phyloP scores from a whole-genome alignment of 257 asterid species.

The Haberlea rhodopensis region DNA sequence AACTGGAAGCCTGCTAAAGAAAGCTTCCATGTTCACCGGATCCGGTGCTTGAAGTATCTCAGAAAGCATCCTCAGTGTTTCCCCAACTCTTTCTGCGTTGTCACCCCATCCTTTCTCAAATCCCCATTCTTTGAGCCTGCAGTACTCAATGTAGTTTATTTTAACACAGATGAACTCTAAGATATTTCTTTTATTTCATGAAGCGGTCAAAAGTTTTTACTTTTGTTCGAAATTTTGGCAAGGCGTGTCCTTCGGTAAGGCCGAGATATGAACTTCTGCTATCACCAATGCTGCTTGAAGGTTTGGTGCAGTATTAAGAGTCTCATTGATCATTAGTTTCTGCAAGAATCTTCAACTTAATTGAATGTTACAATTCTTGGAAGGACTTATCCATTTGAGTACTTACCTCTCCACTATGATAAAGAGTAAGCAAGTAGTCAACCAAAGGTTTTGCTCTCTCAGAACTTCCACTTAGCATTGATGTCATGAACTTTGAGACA shows the following conservation, averaged over 20 bases:
- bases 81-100: constrained; percentile 55
- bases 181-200: neutral
- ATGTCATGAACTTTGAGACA: constrained; percentile 61
- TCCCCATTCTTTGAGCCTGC: constrained; percentile 73
- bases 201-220: constrained; percentile 32
- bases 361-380: neutral
- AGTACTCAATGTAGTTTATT: neutral
- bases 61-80: constrained; percentile 64
- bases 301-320: constrained; percentile 48
- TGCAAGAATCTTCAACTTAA: constrained; percentile 25
- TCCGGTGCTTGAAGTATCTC: constrained; percentile 83
- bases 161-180: neutral
- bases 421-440: constrained; percentile 60
- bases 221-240: constrained; percentile 55
- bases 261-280: constrained; percentile 52
- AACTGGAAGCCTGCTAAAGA: constrained; percentile 63
- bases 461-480: constrained; percentile 40
- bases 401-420: constrained; percentile 65
- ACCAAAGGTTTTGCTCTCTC: constrained; percentile 60
- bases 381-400: neutral
- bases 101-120: constrained; percentile 87
- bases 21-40: constrained; percentile 49
- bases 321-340: constrained; percentile 75
- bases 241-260: constrained; percentile 55
- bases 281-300: constrained; percentile 57